Evolutionary conservation across 331 rosid genomes (phyloP), one percentile per base, ranked within the genome.

Genomic region (Dryas integrifolia): DNA sequence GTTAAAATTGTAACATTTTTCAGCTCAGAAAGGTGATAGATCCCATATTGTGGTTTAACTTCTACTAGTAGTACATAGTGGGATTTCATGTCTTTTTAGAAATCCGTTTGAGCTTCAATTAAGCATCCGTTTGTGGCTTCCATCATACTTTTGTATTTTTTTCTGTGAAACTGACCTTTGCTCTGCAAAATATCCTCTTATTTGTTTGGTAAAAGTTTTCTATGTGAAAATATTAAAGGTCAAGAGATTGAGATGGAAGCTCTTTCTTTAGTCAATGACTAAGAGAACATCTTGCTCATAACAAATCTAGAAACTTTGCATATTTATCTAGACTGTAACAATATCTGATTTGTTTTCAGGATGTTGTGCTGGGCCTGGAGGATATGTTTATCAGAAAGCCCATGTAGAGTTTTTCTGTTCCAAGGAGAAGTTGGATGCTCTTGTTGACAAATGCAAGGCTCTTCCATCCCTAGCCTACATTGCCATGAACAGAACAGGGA

Each of bases 351-450:
- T 35, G 30, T 68, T 41, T 66, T 14, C 88, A 94, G 98, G 96
- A 64, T 21, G 21, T 94, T 97, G 98, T 21, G 97, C 96, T 58
- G 96, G 96, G 68, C 83, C 96, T 50, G 93, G 92, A 68, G 98
- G 98, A 15, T 85, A 86, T 75, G 92, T 94, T 74, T 94, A 91
- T 75, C 98, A 94, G 80, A 94, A 94, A 88, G 96, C 98, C 61
- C 91, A 91, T 67, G 71, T 94, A 14, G 98, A 94, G 81, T 94
- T 91, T 58, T 94, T 94, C 88, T 94, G 97, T 87, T 89, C 96
- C 0, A 87, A 82, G 85, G 97, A 89, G 73, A 85, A 82, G 85
- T 81, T 94, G 81, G 84, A 92, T 58, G 78, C 82, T 48, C 83
- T 94, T 72, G 73, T 91, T 70, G 80, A 76, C 51, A 88, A 91